Base-by-base conservation (phyloP, 2,329 filamentous ascomycete species). In the Phaeosphaeriaceae sp. region DNA sequence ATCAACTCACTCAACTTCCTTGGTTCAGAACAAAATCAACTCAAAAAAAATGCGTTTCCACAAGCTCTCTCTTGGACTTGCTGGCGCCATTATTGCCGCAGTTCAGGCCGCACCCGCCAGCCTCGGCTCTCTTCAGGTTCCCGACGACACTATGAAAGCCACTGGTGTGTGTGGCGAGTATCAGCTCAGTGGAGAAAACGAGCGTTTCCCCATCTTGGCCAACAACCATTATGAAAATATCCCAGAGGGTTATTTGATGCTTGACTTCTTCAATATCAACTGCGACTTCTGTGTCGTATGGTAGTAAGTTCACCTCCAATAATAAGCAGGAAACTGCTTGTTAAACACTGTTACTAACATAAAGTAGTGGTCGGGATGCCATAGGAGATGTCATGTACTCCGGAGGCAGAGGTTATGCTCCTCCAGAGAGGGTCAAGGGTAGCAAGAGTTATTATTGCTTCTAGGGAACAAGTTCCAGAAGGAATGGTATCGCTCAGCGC, bases 171-270 rank as follows among this genome's bases (percentile, higher is more conserved):
- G 44, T 17, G 44, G 36, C 21, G 11, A 12, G 12, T 47, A 33
- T 23, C 18, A 29, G 12, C 13, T 18, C 3, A 36, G 16, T 15
- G 44, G 28, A 7, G 37, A 40, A n/a, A 29, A 34, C 15, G 37
- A 17, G 4, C 7, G 11, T 2, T 23, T 41, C 21, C 44, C 44
- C 6, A 15, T 36, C 7, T 41, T 41, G n/a, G 28, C 29, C 5
- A 47, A 41, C 29, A 37, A 30, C 11, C 37, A 47, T 29, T 41
- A 41, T 30, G 44, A 47, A 33, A 42, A 42, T 20, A 15, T 43
- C 46, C 28, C 37, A 26, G 30, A 33, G 4, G 17, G 13, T 16
- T 26, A 20, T n/a, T 13, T 38, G 21, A 48, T 42, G 33, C 13
- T 16, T 21, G 11, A n/a, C 13, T 30, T 37, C 34, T 2, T 11